phyloP scores from a whole-genome alignment of 768 basidiomycete genomes.

The Tulasnella sp. region DNA sequence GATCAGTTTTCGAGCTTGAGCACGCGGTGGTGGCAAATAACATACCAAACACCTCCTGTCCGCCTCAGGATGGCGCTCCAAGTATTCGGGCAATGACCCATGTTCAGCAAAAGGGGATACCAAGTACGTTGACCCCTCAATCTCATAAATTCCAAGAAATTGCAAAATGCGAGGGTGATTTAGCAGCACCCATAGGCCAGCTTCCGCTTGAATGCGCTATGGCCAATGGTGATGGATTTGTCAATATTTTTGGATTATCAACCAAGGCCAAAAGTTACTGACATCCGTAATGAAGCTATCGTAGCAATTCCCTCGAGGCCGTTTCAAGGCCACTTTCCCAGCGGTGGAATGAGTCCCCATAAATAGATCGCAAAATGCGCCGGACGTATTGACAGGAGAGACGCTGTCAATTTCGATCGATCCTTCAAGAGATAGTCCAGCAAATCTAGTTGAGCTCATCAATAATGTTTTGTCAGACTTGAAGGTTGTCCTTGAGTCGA shows the following conservation, averaged over 20 bases:
- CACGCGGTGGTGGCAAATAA: not conserved
- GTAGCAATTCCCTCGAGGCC: not conserved
- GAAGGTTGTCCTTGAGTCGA: too few relatives aligned
- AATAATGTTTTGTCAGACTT: too few relatives aligned
- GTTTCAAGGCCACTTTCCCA: not conserved
- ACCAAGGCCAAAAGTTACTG: not conserved
- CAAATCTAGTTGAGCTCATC: too few relatives aligned
- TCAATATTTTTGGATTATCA: too few relatives aligned
- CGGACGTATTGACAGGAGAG: not conserved
- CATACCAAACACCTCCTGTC: not conserved
- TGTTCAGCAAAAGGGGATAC: slow-evolving; percentile 6
- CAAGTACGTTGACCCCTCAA: not conserved
- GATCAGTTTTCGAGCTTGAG: too few relatives aligned
- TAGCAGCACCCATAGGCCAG: not conserved
- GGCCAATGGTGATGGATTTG: too few relatives aligned
- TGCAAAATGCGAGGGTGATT: not conserved
- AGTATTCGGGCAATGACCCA: not conserved
- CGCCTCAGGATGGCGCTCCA: not conserved
- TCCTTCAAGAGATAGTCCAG: too few relatives aligned
- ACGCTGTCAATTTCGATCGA: too few relatives aligned
- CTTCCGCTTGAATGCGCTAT: not conserved
- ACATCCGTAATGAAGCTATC: not conserved
- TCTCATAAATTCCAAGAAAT: not conserved
- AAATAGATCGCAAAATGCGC: slow-evolving; percentile 3
- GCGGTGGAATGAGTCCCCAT: not conserved